Conservation (phyloP, 495 filamentous ascomycete genomes). For the Aspergillus conjunctus region DNA sequence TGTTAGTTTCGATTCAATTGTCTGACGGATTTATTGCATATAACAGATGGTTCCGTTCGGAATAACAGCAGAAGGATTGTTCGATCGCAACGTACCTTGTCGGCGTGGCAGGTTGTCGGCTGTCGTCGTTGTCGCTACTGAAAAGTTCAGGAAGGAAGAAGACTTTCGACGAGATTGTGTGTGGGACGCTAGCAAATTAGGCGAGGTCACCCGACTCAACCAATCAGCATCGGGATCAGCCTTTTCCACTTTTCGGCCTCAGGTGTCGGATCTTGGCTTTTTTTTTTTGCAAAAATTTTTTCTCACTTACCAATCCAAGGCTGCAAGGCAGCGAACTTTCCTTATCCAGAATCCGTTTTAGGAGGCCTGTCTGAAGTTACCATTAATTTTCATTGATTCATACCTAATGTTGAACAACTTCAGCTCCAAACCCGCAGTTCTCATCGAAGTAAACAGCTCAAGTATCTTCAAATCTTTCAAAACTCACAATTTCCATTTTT, state of each 20-base stretch:
- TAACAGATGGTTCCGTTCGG: background rate
- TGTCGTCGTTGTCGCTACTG: constrained; percentile 51
- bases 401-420: too few relatives aligned
- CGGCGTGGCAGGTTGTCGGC: constrained; percentile 52
- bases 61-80: background rate
- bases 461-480: too few relatives aligned
- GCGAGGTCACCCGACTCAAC: constrained; percentile 33
- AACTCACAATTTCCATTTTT: constrained; percentile 2
- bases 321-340: background rate
- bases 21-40: background rate
- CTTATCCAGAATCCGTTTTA: background rate
- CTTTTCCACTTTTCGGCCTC: constrained; percentile 12
- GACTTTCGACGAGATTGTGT: constrained; percentile 46
- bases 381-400: too few relatives aligned
- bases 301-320: background rate
- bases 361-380: too few relatives aligned
- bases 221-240: constrained; percentile 12
- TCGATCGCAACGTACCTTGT: constrained; percentile 48
- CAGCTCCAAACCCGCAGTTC: too few relatives aligned
- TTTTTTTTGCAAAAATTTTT: constrained; percentile 5
- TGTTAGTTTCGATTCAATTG: constrained; percentile 16
- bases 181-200: constrained; percentile 52
- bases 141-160: constrained; percentile 44
- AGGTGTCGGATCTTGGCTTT: constrained; percentile 13
- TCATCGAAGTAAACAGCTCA: too few relatives aligned